Conservation (phyloP, 345 rosid species). For the Gossypium herbaceum region DNA sequence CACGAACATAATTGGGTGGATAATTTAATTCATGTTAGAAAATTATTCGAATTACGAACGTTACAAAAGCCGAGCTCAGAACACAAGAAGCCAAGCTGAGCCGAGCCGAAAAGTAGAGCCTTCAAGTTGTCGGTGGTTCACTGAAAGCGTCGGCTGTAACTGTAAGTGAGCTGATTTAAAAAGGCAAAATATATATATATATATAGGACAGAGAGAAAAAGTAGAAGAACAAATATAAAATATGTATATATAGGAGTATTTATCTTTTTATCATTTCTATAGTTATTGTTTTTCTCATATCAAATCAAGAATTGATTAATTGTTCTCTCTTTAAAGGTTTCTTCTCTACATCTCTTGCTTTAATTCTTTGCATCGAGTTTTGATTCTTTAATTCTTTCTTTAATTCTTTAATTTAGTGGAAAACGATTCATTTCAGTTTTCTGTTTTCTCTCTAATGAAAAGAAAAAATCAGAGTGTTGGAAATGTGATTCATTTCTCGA, state of each 20-base stretch:
- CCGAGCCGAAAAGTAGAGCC: neutral
- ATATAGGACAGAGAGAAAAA: too few relatives aligned
- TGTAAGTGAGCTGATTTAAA: slow-evolving; percentile 12
- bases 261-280: slow-evolving; percentile 9
- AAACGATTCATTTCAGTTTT: too few relatives aligned
- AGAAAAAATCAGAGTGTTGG: neutral
- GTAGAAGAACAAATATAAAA: neutral
- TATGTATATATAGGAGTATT: neutral
- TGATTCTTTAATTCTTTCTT: neutral
- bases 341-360: neutral
- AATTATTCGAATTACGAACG: neutral
- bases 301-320: neutral
- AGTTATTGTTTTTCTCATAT: slow-evolving; percentile 10
- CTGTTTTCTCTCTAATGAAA: too few relatives aligned
- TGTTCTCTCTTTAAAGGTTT: neutral
- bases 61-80: slow-evolving; percentile 2
- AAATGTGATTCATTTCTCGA: slow-evolving; percentile 2
- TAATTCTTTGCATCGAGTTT: too few relatives aligned
- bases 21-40: too few relatives aligned
- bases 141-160: slow-evolving; percentile 20
- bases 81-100: neutral
- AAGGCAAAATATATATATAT: neutral
- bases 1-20: too few relatives aligned
- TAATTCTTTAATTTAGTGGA: neutral
- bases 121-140: slow-evolving; percentile 37